Conservation (phyloP, 176 grass and related monocot genomes). For the Oryza meridionalis region DNA sequence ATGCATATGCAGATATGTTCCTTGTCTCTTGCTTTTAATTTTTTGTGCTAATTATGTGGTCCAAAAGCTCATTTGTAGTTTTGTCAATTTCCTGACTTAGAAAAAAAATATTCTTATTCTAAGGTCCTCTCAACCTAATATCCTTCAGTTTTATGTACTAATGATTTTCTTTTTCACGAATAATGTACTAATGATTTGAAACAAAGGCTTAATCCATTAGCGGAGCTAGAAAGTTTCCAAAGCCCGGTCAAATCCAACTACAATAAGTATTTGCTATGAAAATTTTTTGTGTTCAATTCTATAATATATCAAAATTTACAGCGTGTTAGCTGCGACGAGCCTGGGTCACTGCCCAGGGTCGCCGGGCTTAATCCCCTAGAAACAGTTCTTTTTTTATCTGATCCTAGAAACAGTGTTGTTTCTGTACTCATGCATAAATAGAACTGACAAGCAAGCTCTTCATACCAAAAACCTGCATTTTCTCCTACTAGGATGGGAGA, state of each 20-base stretch:
- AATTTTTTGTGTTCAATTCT: too few relatives aligned
- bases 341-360: too few relatives aligned
- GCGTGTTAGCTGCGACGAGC: too few relatives aligned
- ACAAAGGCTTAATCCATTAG: not conserved
- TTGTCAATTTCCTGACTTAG: not conserved
- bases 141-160: not conserved
- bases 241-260: too few relatives aligned
- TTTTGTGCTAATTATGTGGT: not conserved
- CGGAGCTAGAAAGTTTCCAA: too few relatives aligned
- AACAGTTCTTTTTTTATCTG: not conserved
- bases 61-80: not conserved
- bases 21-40: not conserved
- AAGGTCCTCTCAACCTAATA: not conserved
- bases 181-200: not conserved
- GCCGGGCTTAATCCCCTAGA: not conserved
- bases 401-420: not conserved
- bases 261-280: too few relatives aligned
- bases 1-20: not conserved
- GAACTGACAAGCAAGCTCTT: not conserved
- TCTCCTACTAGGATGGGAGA: slow-evolving; percentile 75
- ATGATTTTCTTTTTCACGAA: too few relatives aligned
- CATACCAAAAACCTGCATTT: slow-evolving; percentile 1
- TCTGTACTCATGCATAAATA: not conserved
- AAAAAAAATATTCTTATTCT: not conserved
- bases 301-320: too few relatives aligned